A percentile compares a stretch with the other conserved stretches of the same genome.
phyloP scores from a whole-genome alignment of 768 basidiomycete genomes.

The Tricholomella constricta region DNA sequence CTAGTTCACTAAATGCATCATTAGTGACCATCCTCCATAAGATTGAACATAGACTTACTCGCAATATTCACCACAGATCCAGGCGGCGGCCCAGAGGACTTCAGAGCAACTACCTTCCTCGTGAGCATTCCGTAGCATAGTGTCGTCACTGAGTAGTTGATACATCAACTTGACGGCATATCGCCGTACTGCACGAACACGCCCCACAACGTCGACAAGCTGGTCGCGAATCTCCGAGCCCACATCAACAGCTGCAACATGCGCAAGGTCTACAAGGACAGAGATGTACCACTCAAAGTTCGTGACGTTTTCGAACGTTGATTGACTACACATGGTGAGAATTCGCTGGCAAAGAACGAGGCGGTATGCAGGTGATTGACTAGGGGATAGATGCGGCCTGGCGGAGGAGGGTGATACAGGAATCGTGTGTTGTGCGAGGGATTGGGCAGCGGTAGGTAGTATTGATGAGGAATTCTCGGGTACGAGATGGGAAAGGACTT shows the following conservation, averaged over 20 bases:
- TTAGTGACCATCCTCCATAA: constrained; percentile 2
- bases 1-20: constrained; percentile 58
- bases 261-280: constrained; percentile 88
- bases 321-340: constrained; percentile 81
- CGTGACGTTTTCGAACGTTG: constrained; percentile 81
- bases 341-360: constrained; percentile 80
- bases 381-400: constrained; percentile 48
- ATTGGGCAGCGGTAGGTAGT: constrained; percentile 63
- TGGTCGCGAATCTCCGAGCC: constrained; percentile 80
- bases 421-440: constrained; percentile 45
- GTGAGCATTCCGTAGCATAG: constrained; percentile 63
- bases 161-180: constrained; percentile 87
- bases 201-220: constrained; percentile 82
- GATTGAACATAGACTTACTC: constrained; percentile 50
- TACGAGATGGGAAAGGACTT: constrained; percentile 85
- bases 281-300: constrained; percentile 99
- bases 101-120: constrained; percentile 80
- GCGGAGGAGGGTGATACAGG: constrained; percentile 34
- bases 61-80: constrained; percentile 96
- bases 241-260: constrained; percentile 80
- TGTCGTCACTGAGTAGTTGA: constrained; percentile 77
- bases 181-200: constrained; percentile 73
- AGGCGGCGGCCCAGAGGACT: constrained; percentile 91
- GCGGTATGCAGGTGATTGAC: constrained; percentile 83
- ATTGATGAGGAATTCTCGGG: constrained; percentile 50